phyloP scores from a whole-genome alignment of 2,329 filamentous ascomycete species.

The Tolypocladium paradoxum region DNA sequence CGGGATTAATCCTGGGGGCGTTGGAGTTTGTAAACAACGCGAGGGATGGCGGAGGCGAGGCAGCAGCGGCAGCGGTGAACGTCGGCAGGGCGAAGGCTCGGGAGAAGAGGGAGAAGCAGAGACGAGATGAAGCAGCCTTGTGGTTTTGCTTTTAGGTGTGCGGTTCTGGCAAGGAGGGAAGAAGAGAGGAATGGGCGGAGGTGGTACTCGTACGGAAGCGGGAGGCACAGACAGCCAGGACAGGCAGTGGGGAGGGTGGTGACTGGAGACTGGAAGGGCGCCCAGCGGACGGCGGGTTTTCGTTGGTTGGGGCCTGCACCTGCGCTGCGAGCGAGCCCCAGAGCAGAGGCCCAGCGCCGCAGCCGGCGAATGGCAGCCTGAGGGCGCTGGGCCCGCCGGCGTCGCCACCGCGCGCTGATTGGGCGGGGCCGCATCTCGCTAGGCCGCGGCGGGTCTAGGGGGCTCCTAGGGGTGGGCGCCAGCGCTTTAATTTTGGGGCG shows the following conservation, averaged over 20 bases:
- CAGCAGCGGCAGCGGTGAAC: not conserved
- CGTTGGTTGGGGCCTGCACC: constrained; percentile 17
- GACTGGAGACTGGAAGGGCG: constrained; percentile 4
- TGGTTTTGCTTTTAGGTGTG: not conserved
- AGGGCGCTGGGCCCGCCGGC: constrained; percentile 11
- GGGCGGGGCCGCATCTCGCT: constrained; percentile 13
- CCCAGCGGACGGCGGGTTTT: constrained; percentile 14
- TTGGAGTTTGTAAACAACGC: not conserved
- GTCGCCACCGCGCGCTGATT: constrained; percentile 23
- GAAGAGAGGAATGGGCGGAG: not conserved
- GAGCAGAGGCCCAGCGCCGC: constrained; percentile 7
- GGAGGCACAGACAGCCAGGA: not conserved
- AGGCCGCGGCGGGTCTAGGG: constrained; percentile 10
- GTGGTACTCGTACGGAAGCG: not conserved
- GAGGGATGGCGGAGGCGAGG: not conserved
- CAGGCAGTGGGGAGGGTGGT: not conserved
- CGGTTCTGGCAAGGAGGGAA: not conserved
- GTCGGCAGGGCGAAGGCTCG: not conserved
- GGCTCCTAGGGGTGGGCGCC: constrained; percentile 7
- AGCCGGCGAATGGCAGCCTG: constrained; percentile 19
- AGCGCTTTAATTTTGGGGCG: constrained; percentile 17
- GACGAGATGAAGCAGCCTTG: not conserved
- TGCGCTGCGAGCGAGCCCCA: constrained; percentile 4
- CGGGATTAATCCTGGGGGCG: constrained; percentile 15
- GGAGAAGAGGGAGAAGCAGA: not conserved